These are phyloP conservation scores for Orychophragmus violaceus DNA, from an alignment of 345 rosid species.

Conservation along the genomic window DNA sequence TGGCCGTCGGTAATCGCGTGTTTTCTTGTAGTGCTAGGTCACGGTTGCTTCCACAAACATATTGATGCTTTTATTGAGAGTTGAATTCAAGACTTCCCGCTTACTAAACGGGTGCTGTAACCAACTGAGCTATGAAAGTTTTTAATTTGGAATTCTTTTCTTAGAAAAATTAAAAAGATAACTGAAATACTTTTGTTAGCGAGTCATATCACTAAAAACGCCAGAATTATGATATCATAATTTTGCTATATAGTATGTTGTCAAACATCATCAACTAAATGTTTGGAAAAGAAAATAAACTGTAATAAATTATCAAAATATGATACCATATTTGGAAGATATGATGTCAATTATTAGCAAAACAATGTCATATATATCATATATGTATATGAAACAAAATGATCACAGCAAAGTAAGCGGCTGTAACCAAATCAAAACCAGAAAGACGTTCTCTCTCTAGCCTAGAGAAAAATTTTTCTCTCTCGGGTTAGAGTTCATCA, in stretches of 20 bases:
- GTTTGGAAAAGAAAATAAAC: neutral
- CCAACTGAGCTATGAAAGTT: too few relatives aligned
- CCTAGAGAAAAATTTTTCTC: too few relatives aligned
- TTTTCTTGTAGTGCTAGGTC: too few relatives aligned
- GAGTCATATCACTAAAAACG: neutral
- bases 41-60: too few relatives aligned
- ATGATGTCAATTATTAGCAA: neutral
- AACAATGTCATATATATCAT: neutral
- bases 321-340: slow-evolving; percentile 3
- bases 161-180: neutral
- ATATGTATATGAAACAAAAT: neutral
- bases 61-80: too few relatives aligned
- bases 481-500: too few relatives aligned
- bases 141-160: neutral
- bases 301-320: slow-evolving; percentile 3
- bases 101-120: too few relatives aligned
- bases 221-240: neutral
- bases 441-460: too few relatives aligned
- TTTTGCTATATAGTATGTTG: neutral
- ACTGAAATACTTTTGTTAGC: neutral
- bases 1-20: too few relatives aligned
- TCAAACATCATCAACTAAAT: neutral
- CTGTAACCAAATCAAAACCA: slow-evolving; percentile 13
- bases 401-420: neutral
- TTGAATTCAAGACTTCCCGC: too few relatives aligned